phyloP scores from a whole-genome alignment of 1,284 basidiomycete species.

The Puccinia polysora region DNA sequence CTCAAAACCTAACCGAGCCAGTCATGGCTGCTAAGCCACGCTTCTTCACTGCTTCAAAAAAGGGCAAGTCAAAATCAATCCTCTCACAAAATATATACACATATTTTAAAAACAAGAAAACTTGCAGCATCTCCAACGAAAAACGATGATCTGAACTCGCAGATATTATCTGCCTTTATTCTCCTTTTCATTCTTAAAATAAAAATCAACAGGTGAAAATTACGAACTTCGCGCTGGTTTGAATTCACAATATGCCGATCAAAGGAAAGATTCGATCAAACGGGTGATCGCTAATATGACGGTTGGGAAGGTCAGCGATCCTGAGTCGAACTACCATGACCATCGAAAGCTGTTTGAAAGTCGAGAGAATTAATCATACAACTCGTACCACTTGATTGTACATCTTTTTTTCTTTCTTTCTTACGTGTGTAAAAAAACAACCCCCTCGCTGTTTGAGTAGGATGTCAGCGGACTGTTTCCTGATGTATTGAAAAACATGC shows the following conservation, averaged over 20 bases:
- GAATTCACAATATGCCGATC: constrained; percentile 53
- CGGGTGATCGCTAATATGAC: constrained; percentile 74
- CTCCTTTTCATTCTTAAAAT: not conserved
- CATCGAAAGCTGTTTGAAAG: not conserved
- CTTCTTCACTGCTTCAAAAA: constrained; percentile 53
- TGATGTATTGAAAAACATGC: constrained; percentile 96
- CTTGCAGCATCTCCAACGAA: no score
- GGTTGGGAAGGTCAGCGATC: constrained; percentile 82
- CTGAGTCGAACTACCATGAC: not conserved
- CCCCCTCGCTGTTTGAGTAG: not conserved
- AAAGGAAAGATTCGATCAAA: constrained; percentile 54
- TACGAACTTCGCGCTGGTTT: constrained; percentile 73
- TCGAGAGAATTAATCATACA: constrained; percentile 5
- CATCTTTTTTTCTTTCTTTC: constrained; percentile 40
- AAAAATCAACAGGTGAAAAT: constrained; percentile 66
- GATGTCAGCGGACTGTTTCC: constrained; percentile 21
- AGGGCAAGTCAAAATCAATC: constrained; percentile 48
- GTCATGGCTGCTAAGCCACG: constrained; percentile 49
- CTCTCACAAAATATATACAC: no score
- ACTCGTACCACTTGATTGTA: not conserved
- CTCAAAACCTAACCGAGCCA: not conserved
- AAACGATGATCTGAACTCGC: no score
- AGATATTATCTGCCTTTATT: not conserved
- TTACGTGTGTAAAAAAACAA: constrained; percentile 40
- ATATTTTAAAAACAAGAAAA: no score